Conservation (phyloP, 1,139 yeast species). For the Taphrina wiesneri region DNA sequence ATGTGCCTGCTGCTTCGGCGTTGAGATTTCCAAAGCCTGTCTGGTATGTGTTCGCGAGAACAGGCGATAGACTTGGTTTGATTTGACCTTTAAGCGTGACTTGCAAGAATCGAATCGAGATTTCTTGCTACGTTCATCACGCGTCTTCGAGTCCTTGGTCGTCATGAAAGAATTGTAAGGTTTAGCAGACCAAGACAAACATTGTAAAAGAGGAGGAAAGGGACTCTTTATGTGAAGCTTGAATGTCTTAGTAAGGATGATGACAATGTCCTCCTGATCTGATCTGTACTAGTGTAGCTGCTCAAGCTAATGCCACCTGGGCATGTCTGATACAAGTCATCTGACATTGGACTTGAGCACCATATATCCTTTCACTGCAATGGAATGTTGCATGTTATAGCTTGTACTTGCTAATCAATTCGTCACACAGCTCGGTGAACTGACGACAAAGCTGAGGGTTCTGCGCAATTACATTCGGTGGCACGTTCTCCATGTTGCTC, state of each 20-base stretch:
- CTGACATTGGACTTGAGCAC: not conserved
- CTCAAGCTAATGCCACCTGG: too few relatives aligned
- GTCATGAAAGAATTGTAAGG: too few relatives aligned
- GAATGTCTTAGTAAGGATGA: too few relatives aligned
- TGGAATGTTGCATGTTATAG: not conserved
- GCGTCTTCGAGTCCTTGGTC: too few relatives aligned
- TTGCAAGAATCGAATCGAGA: not conserved
- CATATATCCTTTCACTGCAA: not conserved
- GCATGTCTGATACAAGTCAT: too few relatives aligned
- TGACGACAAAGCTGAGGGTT: slow-evolving; percentile 15
- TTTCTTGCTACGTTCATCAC: not conserved
- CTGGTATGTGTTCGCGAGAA: not conserved
- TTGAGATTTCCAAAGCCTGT: not conserved
- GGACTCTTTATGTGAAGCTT: too few relatives aligned
- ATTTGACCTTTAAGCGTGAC: not conserved
- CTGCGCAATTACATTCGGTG: slow-evolving; percentile 7
- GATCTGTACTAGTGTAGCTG: too few relatives aligned
- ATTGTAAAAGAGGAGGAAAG: too few relatives aligned
- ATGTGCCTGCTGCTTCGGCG: not conserved
- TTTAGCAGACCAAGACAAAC: too few relatives aligned
- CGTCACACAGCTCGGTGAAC: slow-evolving; percentile 21
- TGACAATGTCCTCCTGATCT: too few relatives aligned
- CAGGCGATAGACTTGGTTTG: not conserved
- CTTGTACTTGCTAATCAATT: slow-evolving; percentile 26
- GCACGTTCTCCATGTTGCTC: slow-evolving; percentile 23